These are phyloP conservation scores for Marsdenia floribunda DNA, from an alignment of 257 asterid genomes.

Conservation along the genomic window DNA sequence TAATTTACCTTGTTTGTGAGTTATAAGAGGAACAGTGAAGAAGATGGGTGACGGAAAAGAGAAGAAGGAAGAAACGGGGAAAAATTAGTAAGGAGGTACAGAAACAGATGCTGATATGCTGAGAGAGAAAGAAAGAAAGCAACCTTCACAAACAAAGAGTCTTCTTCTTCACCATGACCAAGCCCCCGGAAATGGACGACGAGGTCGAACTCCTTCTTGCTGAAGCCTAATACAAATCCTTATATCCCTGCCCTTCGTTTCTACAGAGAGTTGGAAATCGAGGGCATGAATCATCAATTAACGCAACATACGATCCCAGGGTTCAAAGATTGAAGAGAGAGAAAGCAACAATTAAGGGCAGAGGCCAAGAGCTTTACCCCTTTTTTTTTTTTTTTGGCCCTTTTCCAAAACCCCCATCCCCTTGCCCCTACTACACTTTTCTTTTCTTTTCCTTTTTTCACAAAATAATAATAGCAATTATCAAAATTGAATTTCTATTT, in stretches of 20 bases:
- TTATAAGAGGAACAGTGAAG: background rate
- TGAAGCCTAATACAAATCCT: background rate
- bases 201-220: background rate
- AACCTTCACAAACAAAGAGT: background rate
- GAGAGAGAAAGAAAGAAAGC: background rate
- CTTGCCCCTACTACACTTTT: background rate
- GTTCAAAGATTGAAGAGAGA: background rate
- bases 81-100: background rate
- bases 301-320: background rate
- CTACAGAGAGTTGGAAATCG: background rate
- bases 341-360: background rate
- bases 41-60: background rate
- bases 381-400: too few species aligned
- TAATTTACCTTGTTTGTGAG: background rate
- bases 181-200: background rate
- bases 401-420: background rate
- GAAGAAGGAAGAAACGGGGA: background rate
- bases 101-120: background rate
- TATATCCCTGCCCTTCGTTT: background rate
- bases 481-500: too few species aligned
- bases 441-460: background rate
- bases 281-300: background rate
- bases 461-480: too few species aligned
- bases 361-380: background rate
- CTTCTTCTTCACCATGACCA: too few species aligned